Conservation (phyloP, 495 filamentous ascomycete species). For the Trichodelitschia bisporula region DNA sequence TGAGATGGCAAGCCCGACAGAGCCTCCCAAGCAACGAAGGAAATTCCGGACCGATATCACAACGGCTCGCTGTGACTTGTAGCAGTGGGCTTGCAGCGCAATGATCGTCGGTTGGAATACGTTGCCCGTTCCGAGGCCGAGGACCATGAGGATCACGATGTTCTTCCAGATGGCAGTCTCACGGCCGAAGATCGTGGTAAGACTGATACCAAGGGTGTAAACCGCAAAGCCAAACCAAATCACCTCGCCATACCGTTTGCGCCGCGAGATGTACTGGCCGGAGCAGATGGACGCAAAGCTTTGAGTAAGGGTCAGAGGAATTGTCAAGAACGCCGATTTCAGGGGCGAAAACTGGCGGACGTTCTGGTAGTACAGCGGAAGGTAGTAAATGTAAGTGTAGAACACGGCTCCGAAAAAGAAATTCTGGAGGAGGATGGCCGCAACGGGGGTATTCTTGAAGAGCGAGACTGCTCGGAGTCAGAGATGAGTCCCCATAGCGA, state of each 20-base stretch:
- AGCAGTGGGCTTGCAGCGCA: constrained; percentile 36
- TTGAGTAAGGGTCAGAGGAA: constrained; percentile 28
- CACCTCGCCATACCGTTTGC: constrained; percentile 30
- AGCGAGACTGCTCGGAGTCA: constrained; percentile 17
- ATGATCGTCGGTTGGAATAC: constrained; percentile 36
- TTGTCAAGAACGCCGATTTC: constrained; percentile 21
- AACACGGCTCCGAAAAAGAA: constrained; percentile 35
- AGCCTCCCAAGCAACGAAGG: constrained; percentile 32
- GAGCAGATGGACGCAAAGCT: constrained; percentile 25
- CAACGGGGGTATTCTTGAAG: constrained; percentile 28
- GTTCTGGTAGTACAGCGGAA: constrained; percentile 24
- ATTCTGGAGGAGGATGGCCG: constrained; percentile 29
- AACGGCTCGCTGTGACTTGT: constrained; percentile 31
- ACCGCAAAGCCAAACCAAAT: constrained; percentile 29
- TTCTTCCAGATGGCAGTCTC: constrained; percentile 24
- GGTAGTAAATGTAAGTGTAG: constrained; percentile 26
- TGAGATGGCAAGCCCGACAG: constrained; percentile 22
- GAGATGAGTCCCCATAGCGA: background rate
- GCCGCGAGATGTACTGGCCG: constrained; percentile 30
- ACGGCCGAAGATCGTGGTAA: constrained; percentile 25
- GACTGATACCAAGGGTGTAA: constrained; percentile 29
- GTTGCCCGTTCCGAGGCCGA: constrained; percentile 30
- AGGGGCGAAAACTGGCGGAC: constrained; percentile 14
- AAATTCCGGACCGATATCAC: constrained; percentile 38
- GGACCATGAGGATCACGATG: constrained; percentile 24